Evolutionary conservation across 2,329 filamentous ascomycete species (phyloP), one percentile per base, ranked within the genome.

Genomic region (Monilinia fructicola): DNA sequence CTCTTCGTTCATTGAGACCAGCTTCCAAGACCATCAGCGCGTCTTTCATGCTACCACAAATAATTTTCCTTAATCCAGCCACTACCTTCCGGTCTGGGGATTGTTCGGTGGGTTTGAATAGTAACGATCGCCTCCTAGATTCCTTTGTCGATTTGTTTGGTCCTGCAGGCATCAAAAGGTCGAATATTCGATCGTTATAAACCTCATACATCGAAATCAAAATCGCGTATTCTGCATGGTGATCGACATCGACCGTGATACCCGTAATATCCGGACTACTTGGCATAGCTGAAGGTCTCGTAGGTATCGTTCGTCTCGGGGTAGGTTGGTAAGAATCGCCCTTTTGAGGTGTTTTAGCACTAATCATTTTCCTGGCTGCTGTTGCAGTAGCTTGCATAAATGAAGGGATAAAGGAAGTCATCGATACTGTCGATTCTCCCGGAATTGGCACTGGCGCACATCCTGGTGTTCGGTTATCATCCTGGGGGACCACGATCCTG

Each of bases 131-230:
- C n/a, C 95, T 87, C 61, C 88, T 84, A 70, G 84, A 83, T 67
- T 92, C 89, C 73, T 91, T 92, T 2, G 87, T 89, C 6, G 83
- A 82, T 46, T 84, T 84, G 0, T 83, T 83, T 69, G 84, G 84
- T 28, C 82, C 78, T 3, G 85, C 84, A 0, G 86, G 85, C 0
- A 90, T 90, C 1, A 99, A 82, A 0, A 99, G 86, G 74, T 99
- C 95, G 77, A 96, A 98, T 71, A 99, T 98, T 46, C 93, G 89
- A 79, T 99, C 94, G 75, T 99, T 99, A 81, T 99, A 97, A 1
- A 99, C 94, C 78, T 99, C 95, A 78, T 98, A 98, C 93, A 99
- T 99, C 64, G 93, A 97, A 28, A 99, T 84, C 14, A 99, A 81
- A 64, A 99, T 87, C 5, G 90, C 90, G 73, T 97, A 97, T 72